Conservation (phyloP, 768 basidiomycete genomes). For the Leccinellum rugosiceps region DNA sequence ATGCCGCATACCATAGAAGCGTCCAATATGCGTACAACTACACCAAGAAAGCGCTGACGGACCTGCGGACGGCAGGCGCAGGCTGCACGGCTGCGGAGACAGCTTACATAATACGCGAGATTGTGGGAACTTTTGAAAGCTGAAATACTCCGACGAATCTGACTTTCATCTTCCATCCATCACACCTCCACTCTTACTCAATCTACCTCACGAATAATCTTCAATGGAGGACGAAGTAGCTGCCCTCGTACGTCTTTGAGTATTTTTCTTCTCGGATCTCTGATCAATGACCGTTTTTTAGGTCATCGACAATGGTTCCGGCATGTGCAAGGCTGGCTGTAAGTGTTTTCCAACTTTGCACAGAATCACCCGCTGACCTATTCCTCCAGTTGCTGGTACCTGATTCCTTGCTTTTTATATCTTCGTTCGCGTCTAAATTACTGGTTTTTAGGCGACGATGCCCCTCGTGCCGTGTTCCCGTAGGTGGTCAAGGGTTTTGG, state of each 20-base stretch:
- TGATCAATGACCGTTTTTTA: slow-evolving; percentile 24
- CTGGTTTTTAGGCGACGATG: slow-evolving; percentile 71
- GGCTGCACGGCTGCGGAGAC: background rate
- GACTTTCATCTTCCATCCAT: slow-evolving; percentile 18
- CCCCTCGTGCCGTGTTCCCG: slow-evolving; percentile 93
- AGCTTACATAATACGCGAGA: background rate
- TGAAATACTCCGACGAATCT: slow-evolving; percentile 27
- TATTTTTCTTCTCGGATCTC: background rate
- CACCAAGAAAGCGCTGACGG: no score
- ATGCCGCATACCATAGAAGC: no score
- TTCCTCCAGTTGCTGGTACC: slow-evolving; percentile 59
- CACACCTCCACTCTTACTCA: slow-evolving; percentile 16
- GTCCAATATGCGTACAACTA: no score
- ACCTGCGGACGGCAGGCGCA: no score
- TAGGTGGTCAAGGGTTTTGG: slow-evolving; percentile 42
- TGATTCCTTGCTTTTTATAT: background rate
- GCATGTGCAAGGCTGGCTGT: slow-evolving; percentile 99
- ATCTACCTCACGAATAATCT: slow-evolving; percentile 22
- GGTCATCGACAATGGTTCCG: slow-evolving; percentile 94
- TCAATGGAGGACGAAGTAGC: slow-evolving; percentile 67
- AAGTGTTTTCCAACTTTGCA: slow-evolving; percentile 35
- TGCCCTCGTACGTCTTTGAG: slow-evolving; percentile 39
- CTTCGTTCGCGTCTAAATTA: slow-evolving; percentile 2
- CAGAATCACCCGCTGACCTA: slow-evolving; percentile 17
- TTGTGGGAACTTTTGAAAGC: slow-evolving; percentile 19